Percentiles rank a stretch among this genome's conserved stretches.
phyloP scores from a whole-genome alignment of 164 flowering plant genomes.

The Annona squamosa region DNA sequence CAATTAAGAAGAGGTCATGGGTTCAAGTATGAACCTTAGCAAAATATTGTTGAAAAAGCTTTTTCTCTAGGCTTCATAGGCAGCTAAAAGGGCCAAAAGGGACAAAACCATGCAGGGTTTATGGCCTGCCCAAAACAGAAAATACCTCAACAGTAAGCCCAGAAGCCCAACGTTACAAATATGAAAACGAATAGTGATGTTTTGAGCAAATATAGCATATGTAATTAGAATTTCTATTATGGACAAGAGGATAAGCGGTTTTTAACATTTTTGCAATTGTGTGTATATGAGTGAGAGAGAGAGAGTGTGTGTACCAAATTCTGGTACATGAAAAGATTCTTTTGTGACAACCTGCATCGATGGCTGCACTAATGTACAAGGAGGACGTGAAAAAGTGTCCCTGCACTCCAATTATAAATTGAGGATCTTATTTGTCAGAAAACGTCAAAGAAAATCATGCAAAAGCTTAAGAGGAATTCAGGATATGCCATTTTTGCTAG shows the following conservation, averaged over 20 bases:
- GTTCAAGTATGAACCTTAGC: too few species aligned
- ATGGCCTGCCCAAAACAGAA: too few species aligned
- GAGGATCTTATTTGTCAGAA: neutral
- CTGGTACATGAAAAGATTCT: constrained; percentile 41
- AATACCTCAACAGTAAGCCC: neutral
- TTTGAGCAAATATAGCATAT: neutral
- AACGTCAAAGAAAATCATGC: neutral
- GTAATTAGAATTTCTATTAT: too few species aligned
- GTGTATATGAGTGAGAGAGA: neutral
- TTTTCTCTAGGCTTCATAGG: too few species aligned
- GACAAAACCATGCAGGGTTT: too few species aligned
- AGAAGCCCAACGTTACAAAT: neutral
- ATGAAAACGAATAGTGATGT: neutral
- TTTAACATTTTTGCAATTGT: too few species aligned
- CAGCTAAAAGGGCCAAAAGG: too few species aligned
- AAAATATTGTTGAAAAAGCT: too few species aligned
- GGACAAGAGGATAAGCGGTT: too few species aligned
- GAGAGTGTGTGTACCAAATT: constrained; percentile 52
- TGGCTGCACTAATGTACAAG: constrained; percentile 91
- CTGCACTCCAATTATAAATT: constrained; percentile 31
- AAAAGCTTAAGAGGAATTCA: neutral
- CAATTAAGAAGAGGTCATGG: too few species aligned
- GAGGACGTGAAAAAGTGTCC: constrained; percentile 90
- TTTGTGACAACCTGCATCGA: constrained; percentile 47
- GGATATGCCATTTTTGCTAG: too few species aligned